Conservation (phyloP, 2,329 filamentous ascomycete species). For the Apiospora marii region DNA sequence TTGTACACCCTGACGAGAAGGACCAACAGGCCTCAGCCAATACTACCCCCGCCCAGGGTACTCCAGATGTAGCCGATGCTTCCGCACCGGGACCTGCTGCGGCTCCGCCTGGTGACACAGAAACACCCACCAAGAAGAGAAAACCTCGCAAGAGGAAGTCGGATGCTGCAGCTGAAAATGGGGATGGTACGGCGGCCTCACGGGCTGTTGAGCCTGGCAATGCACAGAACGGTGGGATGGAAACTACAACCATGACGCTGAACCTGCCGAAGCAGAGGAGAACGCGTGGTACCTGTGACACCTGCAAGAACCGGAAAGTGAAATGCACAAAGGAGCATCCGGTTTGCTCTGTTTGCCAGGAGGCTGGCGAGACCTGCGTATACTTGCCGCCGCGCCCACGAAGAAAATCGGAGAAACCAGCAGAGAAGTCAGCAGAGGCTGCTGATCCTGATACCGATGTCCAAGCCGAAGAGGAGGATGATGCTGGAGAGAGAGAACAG, state of each 20-base stretch:
- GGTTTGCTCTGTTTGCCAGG: slow-evolving; percentile 41
- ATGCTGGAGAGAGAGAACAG: background rate
- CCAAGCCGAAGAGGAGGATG: slow-evolving; percentile 25
- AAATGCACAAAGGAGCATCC: slow-evolving; percentile 48
- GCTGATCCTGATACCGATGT: slow-evolving; percentile 34
- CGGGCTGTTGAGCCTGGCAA: slow-evolving; percentile 38
- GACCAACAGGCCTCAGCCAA: slow-evolving; percentile 37
- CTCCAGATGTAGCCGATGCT: slow-evolving; percentile 28
- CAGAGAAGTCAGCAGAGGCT: slow-evolving; percentile 33
- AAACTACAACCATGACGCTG: slow-evolving; percentile 38
- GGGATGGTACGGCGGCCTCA: slow-evolving; percentile 34
- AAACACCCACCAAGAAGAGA: slow-evolving; percentile 39
- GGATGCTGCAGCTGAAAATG: slow-evolving; percentile 29
- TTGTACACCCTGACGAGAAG: slow-evolving; percentile 60
- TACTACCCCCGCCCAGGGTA: slow-evolving; percentile 35
- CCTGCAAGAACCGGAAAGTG: slow-evolving; percentile 41
- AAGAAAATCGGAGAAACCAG: slow-evolving; percentile 37
- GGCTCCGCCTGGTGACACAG: slow-evolving; percentile 31
- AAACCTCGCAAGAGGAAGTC: slow-evolving; percentile 38
- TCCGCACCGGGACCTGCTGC: slow-evolving; percentile 25
- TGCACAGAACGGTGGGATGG: slow-evolving; percentile 36
- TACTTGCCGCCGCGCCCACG: slow-evolving; percentile 41
- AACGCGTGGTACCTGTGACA: slow-evolving; percentile 44
- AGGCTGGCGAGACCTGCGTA: slow-evolving; percentile 37
- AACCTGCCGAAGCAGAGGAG: slow-evolving; percentile 35